A percentile compares a stretch with the other conserved stretches of the same genome.
Evolutionary conservation across 768 basidiomycete species (phyloP).

Genomic region (Rhodotorula kratochvilovae): DNA sequence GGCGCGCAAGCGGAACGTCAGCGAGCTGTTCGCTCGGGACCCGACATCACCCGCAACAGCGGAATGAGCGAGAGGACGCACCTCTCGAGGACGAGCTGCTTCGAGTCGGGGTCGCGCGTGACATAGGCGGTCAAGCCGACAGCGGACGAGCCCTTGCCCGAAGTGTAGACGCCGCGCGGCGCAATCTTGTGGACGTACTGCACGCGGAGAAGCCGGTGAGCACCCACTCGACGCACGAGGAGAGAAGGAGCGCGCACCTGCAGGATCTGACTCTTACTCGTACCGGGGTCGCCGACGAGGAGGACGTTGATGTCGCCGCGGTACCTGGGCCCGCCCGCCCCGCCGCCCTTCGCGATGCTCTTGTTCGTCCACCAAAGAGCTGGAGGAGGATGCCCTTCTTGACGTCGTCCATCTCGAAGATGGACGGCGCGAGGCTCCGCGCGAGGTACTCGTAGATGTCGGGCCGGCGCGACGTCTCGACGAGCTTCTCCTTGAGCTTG

Average conservation of each 20-base stretch:
- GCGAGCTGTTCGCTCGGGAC: too few relatives aligned
- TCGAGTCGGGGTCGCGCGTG: constrained; percentile 94
- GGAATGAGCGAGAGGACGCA: constrained; percentile 44
- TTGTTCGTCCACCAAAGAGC: constrained; percentile 98
- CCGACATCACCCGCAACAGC: not conserved
- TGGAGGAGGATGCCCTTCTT: constrained; percentile 97
- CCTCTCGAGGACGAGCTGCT: constrained; percentile 94
- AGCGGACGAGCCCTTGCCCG: constrained; percentile 95
- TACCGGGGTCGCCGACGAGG: constrained; percentile 95
- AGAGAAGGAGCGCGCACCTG: constrained; percentile 56
- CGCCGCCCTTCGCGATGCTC: constrained; percentile 83
- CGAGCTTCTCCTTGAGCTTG: constrained; percentile 60
- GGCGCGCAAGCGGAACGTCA: constrained; percentile 49
- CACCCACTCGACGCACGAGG: not conserved
- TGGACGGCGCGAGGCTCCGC: constrained; percentile 82
- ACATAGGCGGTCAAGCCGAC: constrained; percentile 98
- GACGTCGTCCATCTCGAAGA: constrained; percentile 98
- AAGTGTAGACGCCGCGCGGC: constrained; percentile 93
- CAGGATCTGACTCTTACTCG: constrained; percentile 90
- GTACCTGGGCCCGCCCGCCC: constrained; percentile 91
- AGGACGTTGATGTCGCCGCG: constrained; percentile 97
- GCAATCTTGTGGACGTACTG: constrained; percentile 99
- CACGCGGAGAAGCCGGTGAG: not conserved
- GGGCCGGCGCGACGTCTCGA: constrained; percentile 64
- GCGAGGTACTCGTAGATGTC: constrained; percentile 85